Conservation (phyloP, 2,329 filamentous ascomycete species). For the Coleophoma cylindrospora region DNA sequence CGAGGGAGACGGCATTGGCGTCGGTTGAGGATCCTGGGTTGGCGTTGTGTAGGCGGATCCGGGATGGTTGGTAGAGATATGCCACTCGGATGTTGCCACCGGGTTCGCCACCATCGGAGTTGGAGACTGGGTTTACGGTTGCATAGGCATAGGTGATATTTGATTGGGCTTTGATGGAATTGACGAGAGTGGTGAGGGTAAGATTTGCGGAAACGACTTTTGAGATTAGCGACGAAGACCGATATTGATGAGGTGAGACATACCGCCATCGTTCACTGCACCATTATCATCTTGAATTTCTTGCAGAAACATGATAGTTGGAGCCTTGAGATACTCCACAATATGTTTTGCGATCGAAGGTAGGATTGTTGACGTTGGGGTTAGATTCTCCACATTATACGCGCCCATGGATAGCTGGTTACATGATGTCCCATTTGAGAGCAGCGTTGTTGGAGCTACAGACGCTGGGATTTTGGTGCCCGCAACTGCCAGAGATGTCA, state of each 20-base stretch:
- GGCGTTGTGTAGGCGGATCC: constrained; percentile 53
- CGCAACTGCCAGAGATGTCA: constrained; percentile 48
- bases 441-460: constrained; percentile 45
- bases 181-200: constrained; percentile 51
- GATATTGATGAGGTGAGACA: neutral
- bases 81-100: constrained; percentile 69
- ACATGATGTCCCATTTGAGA: constrained; percentile 53
- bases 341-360: constrained; percentile 59
- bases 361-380: constrained; percentile 49
- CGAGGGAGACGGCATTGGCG: constrained; percentile 51
- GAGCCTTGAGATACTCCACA: constrained; percentile 55
- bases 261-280: constrained; percentile 50
- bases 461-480: constrained; percentile 37
- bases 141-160: constrained; percentile 51
- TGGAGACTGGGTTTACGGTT: constrained; percentile 53
- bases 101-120: constrained; percentile 59
- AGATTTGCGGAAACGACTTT: constrained; percentile 45
- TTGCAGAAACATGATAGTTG: constrained; percentile 64
- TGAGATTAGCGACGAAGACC: neutral
- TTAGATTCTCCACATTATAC: constrained; percentile 69
- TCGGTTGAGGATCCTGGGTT: constrained; percentile 50
- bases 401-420: constrained; percentile 56
- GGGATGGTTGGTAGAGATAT: constrained; percentile 61
- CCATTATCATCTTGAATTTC: constrained; percentile 67
- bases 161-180: constrained; percentile 45